A percentile compares a stretch with the other conserved stretches of the same genome.
These are phyloP conservation scores for Circinella umbellata DNA, from an alignment of 371 early-diverging fungal genomes.

Conservation along the genomic window DNA sequence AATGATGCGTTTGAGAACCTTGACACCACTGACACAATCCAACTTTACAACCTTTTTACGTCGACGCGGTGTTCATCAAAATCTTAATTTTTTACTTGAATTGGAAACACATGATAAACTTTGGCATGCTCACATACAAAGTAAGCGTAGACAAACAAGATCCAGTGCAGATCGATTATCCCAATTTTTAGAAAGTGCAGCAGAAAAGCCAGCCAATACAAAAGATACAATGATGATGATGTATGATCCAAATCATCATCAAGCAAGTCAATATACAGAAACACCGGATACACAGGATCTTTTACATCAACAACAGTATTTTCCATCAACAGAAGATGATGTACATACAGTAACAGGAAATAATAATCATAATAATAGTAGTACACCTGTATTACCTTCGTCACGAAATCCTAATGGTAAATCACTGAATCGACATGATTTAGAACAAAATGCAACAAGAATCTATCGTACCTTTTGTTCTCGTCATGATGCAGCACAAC, in stretches of 20 bases:
- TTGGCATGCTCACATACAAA: slow-evolving; percentile 46
- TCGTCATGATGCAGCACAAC: slow-evolving; percentile 42
- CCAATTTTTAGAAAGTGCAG: slow-evolving; percentile 29
- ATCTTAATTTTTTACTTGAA: slow-evolving; percentile 49
- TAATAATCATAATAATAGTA: slow-evolving; percentile 7
- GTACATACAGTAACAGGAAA: background rate
- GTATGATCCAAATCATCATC: slow-evolving; percentile 8
- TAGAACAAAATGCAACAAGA: slow-evolving; percentile 48
- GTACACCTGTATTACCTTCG: slow-evolving; percentile 9
- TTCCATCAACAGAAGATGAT: slow-evolving; percentile 4
- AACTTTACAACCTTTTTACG: slow-evolving; percentile 45
- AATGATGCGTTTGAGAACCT: slow-evolving; percentile 46
- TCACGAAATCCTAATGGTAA: slow-evolving; percentile 34
- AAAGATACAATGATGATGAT: slow-evolving; percentile 18
- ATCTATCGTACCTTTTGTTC: slow-evolving; percentile 53
- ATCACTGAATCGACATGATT: slow-evolving; percentile 37
- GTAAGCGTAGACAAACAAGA: slow-evolving; percentile 34
- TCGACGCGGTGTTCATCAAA: slow-evolving; percentile 44
- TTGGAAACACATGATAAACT: slow-evolving; percentile 53
- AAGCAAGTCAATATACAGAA: slow-evolving; percentile 19
- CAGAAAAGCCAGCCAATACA: slow-evolving; percentile 16
- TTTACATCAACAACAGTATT: slow-evolving; percentile 17
- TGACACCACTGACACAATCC: slow-evolving; percentile 43
- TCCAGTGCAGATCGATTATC: slow-evolving; percentile 26
- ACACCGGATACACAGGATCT: slow-evolving; percentile 40